Percentiles rank a stretch among this genome's conserved stretches.
Evolutionary conservation across 176 grass and related monocot genomes (phyloP).

Genomic region (Chrysopogon serrulatus): DNA sequence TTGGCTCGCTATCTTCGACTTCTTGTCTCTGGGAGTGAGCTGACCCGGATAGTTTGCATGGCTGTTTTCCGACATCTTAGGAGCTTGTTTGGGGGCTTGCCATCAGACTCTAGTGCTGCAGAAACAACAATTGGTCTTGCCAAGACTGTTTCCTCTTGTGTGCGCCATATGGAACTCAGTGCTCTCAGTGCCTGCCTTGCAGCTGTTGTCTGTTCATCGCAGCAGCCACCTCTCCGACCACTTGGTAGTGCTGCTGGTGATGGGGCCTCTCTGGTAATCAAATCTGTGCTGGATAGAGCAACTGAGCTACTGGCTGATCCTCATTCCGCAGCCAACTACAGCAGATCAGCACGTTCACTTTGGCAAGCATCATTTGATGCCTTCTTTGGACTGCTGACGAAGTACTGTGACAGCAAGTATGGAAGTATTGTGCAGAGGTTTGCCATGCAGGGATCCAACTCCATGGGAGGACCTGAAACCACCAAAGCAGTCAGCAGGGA

Average conservation of each 20-base stretch:
- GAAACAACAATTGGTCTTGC: slow-evolving; percentile 63
- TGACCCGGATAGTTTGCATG: slow-evolving; percentile 86
- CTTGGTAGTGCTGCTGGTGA: slow-evolving; percentile 85
- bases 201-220: slow-evolving; percentile 79
- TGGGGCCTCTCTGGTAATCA: slow-evolving; percentile 74
- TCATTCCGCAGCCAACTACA: slow-evolving; percentile 64
- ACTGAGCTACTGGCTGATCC: slow-evolving; percentile 72
- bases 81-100: slow-evolving; percentile 79
- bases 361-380: slow-evolving; percentile 97
- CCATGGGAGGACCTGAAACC: slow-evolving; percentile 52
- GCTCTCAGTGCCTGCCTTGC: slow-evolving; percentile 90
- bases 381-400: slow-evolving; percentile 86
- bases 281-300: slow-evolving; percentile 79
- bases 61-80: slow-evolving; percentile 82
- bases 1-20: slow-evolving; percentile 73
- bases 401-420: slow-evolving; percentile 91
- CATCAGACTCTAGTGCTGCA: slow-evolving; percentile 55
- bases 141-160: slow-evolving; percentile 66
- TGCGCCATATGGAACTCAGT: slow-evolving; percentile 78
- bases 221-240: slow-evolving; percentile 87
- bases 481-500: slow-evolving; percentile 73
- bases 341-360: slow-evolving; percentile 60
- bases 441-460: slow-evolving; percentile 36
- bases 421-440: slow-evolving; percentile 84
- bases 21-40: slow-evolving; percentile 77